Conservation (phyloP, 2,329 filamentous ascomycete genomes). For the Tothia fuscella region DNA sequence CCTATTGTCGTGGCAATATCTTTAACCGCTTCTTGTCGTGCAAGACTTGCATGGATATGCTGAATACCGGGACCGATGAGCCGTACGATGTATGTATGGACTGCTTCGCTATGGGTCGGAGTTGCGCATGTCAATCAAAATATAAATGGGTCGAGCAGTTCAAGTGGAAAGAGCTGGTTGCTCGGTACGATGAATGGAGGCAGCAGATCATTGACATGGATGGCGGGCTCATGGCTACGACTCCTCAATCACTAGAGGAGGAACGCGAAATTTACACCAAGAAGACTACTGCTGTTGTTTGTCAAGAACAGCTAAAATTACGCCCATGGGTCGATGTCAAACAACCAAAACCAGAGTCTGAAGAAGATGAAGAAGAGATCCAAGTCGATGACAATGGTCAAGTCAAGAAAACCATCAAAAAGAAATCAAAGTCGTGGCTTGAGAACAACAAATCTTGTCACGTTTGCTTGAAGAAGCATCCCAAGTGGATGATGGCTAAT, state of each 20-base stretch:
- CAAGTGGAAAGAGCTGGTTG: conserved; percentile 64
- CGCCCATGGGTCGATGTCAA: conserved; percentile 76
- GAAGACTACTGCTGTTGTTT: conserved; percentile 83
- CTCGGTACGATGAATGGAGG: conserved; percentile 75
- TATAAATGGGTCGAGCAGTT: conserved; percentile 91
- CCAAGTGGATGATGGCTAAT: conserved; percentile 70
- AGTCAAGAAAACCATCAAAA: conserved; percentile 53
- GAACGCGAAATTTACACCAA: conserved; percentile 55
- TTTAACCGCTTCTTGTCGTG: conserved; percentile 96
- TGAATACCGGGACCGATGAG: conserved; percentile 60
- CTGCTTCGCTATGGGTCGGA: conserved; percentile 94
- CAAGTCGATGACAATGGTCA: conserved; percentile 53
- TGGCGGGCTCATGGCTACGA: conserved; percentile 51
- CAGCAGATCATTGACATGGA: conserved; percentile 63
- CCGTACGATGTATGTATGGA: conserved; percentile 97
- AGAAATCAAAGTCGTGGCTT: conserved; percentile 38
- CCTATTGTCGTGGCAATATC: conserved; percentile 90
- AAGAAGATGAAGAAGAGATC: conserved; percentile 37
- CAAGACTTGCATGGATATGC: conserved; percentile 61
- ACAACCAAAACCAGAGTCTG: conserved; percentile 39
- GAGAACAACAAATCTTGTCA: conserved; percentile 55
- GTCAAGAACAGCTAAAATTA: conserved; percentile 70
- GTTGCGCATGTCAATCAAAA: conserved; percentile 76
- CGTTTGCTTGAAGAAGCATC: conserved; percentile 69
- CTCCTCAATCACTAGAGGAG: conserved; percentile 58